Conservation (phyloP, 768 basidiomycete species). For the Heimioporus sp. region DNA sequence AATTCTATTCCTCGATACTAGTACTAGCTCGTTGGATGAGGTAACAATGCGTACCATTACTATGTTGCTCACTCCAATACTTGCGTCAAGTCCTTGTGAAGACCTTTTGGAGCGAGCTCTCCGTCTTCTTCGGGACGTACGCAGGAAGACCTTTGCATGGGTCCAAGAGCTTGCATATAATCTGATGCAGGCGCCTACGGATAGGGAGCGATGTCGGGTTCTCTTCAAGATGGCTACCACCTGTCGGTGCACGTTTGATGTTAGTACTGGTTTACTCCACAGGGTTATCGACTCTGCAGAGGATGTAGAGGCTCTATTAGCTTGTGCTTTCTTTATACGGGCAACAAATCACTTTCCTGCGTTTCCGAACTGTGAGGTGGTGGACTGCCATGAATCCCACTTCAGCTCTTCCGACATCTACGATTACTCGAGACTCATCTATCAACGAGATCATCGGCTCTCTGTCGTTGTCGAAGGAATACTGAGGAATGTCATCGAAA, state of each 20-base stretch:
- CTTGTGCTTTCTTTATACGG: conserved; percentile 24
- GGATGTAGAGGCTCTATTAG: conserved; percentile 17
- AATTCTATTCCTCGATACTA: conserved; percentile 29
- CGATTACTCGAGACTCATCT: conserved; percentile 2
- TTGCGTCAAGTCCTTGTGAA: conserved; percentile 19
- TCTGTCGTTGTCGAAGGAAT: conserved; percentile 16
- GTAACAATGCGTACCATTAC: conserved; percentile 27
- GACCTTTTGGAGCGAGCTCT: conserved; percentile 15
- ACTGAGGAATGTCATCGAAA: background rate
- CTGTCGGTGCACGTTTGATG: conserved; percentile 31
- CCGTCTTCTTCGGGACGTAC: conserved; percentile 26
- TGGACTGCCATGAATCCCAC: background rate
- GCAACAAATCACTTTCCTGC: conserved; percentile 2
- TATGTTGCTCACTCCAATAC: conserved; percentile 31
- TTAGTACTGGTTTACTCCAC: background rate
- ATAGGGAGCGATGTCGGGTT: conserved; percentile 7
- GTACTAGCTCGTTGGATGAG: conserved; percentile 37
- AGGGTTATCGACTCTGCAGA: conserved; percentile 4
- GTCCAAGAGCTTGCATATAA: conserved; percentile 25
- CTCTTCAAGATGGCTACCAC: conserved; percentile 34
- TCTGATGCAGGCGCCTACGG: conserved; percentile 4
- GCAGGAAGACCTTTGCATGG: conserved; percentile 33
- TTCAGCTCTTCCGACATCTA: too few relatives aligned
- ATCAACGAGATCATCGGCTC: conserved; percentile 24
- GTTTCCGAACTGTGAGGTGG: background rate